Base-by-base conservation (phyloP, 805 yeast species). In the Metschnikowia cubensis region DNA sequence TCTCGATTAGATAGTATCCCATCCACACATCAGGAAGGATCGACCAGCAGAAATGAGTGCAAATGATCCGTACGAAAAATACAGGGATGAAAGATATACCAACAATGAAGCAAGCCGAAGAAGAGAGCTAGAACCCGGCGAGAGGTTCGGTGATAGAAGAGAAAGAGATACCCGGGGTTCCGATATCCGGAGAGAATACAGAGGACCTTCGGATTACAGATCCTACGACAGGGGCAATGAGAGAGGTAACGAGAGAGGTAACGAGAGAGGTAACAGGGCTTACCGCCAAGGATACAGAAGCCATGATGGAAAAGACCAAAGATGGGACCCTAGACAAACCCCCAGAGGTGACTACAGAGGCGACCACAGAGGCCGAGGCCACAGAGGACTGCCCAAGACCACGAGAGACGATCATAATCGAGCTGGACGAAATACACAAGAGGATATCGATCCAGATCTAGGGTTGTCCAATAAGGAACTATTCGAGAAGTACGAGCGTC, bases 401-500 rank as follows among this genome's bases (percentile, higher is more conserved):
- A 20, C 32, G 7, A 32, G 47, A 32, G 36, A 39, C n/a, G 46
- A 38, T 18, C 10, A 34, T n/a, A 6, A 37, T 31, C n/a, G 37
- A 18, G 21, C 35, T 20, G 44, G 40, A 7, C 17, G 32, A n/a
- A 35, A 20, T 20, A 6, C 18, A 18, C 45, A 33, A 33, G 45
- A 50, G 3, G 42, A 50, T 1, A 43, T 34, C 20, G 55, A 53
- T n/a, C 55, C 55, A 7, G 60, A 59, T 33, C 48, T 53, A 5
- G 41, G 39, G 8, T 50, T 61, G 35, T 37, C 61, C 22, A 59
- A 54, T 47, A 65, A 62, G 42, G 59, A 62, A 35, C 52, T 52
- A 17, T 54, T 69, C 13, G 48, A 49, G 2, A 61, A 59, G 39
- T 61, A 56, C 42, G 61, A 68, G 50, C 59, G 53, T 17, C 56